Evolutionary conservation across 306 rosid genomes (phyloP).

Genomic region (Vigna radiata): DNA sequence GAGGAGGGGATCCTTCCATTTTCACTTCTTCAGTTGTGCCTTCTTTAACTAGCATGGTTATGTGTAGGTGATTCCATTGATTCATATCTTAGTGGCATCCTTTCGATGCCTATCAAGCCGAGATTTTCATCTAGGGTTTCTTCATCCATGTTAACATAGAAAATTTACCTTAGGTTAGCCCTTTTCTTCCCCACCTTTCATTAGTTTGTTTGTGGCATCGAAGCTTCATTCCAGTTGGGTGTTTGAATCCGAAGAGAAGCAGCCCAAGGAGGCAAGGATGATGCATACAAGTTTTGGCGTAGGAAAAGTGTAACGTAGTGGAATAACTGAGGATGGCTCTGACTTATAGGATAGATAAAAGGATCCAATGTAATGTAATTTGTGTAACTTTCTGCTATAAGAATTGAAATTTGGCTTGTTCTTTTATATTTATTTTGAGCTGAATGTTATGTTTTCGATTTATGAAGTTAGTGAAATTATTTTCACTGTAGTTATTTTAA

Average conservation of each 20-base stretch:
- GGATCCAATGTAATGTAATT: slow-evolving; percentile 39
- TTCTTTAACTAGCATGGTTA: slow-evolving; percentile 72
- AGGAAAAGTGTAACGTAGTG: slow-evolving; percentile 46
- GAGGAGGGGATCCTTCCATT: slow-evolving; percentile 67
- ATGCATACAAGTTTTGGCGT: slow-evolving; percentile 52
- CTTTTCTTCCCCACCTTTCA: not conserved
- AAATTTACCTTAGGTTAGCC: slow-evolving; percentile 36
- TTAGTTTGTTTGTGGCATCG: slow-evolving; percentile 43
- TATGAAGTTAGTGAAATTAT: too few relatives aligned
- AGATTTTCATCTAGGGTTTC: not conserved
- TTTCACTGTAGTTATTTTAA: too few relatives aligned
- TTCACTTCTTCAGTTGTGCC: slow-evolving; percentile 79
- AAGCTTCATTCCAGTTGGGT: slow-evolving; percentile 45
- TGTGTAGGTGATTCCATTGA: slow-evolving; percentile 71
- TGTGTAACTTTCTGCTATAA: slow-evolving; percentile 38
- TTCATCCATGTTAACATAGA: slow-evolving; percentile 10
- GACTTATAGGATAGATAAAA: not conserved
- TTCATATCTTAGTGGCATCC: slow-evolving; percentile 49
- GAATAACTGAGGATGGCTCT: slow-evolving; percentile 44
- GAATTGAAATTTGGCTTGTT: slow-evolving; percentile 4
- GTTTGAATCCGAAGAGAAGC: slow-evolving; percentile 21
- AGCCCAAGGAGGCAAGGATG: slow-evolving; percentile 54
- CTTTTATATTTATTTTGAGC: not conserved
- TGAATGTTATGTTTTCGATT: too few relatives aligned
- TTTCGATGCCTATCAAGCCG: slow-evolving; percentile 49